Conservation (phyloP, 2,329 filamentous ascomycete genomes). For the Penicillium sp. region DNA sequence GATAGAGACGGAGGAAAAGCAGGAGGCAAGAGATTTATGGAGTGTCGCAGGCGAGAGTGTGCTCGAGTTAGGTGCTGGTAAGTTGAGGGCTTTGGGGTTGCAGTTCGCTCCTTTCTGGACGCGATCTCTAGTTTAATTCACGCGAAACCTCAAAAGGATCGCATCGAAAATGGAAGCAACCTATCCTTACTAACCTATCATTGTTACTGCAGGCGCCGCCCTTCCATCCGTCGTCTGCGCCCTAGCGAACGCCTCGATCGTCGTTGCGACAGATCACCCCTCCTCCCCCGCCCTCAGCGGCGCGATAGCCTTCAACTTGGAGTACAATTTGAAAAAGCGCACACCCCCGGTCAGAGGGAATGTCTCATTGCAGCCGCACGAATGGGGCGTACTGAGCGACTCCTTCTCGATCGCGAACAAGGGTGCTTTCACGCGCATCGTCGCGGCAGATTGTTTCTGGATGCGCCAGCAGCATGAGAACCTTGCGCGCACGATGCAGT, state of each 20-base stretch:
- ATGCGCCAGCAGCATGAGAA: slow-evolving; percentile 56
- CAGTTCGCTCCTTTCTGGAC: too few relatives aligned
- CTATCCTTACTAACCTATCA: not conserved
- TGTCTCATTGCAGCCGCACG: slow-evolving; percentile 49
- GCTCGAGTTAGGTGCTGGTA: slow-evolving; percentile 60
- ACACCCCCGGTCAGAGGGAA: not conserved
- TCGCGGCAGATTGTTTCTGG: slow-evolving; percentile 61
- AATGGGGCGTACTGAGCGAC: slow-evolving; percentile 50
- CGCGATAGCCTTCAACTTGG: slow-evolving; percentile 48
- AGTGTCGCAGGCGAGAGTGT: slow-evolving; percentile 50
- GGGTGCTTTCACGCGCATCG: slow-evolving; percentile 50
- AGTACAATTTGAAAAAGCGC: slow-evolving; percentile 41
- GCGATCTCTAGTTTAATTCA: too few relatives aligned
- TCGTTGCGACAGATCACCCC: slow-evolving; percentile 52
- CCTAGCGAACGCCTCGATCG: slow-evolving; percentile 36
- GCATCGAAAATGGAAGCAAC: too few relatives aligned
- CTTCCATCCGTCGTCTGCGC: slow-evolving; percentile 41
- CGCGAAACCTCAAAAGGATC: too few relatives aligned
- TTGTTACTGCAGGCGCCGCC: slow-evolving; percentile 34
- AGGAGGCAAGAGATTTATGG: slow-evolving; percentile 32
- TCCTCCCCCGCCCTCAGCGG: slow-evolving; percentile 41
- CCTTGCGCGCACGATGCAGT: slow-evolving; percentile 53
- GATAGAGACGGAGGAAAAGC: slow-evolving; percentile 13
- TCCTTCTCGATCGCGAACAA: slow-evolving; percentile 39
- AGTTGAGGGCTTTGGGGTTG: slow-evolving; percentile 22